Percentiles rank a stretch among this genome's conserved stretches.
Evolutionary conservation across 768 basidiomycete species (phyloP).

Genomic region (Heimioporus sp.): DNA sequence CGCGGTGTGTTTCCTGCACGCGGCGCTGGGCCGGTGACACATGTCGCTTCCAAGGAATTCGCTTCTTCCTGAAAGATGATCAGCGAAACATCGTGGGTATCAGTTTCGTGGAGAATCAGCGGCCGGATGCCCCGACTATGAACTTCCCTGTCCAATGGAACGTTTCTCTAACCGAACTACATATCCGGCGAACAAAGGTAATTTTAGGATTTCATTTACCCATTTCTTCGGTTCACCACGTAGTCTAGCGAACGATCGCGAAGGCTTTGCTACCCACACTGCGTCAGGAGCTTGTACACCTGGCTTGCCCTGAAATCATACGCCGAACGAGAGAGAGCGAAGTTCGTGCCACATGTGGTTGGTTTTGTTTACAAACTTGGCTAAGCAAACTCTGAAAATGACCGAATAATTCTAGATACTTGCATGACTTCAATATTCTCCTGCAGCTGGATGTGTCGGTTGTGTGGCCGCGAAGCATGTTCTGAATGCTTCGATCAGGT

Average conservation of each 20-base stretch:
- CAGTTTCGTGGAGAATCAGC: slow-evolving; percentile 66
- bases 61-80: slow-evolving; percentile 67
- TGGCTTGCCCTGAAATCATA: slow-evolving; percentile 56
- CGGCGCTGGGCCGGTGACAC: slow-evolving; percentile 88
- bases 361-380: slow-evolving; percentile 22
- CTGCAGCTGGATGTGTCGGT: slow-evolving; percentile 86
- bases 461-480: slow-evolving; percentile 89
- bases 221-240: slow-evolving; percentile 11
- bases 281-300: slow-evolving; percentile 60
- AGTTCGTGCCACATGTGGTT: slow-evolving; percentile 84
- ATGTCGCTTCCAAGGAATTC: slow-evolving; percentile 83
- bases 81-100: slow-evolving; percentile 60
- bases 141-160: slow-evolving; percentile 69
- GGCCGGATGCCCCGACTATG: slow-evolving; percentile 57
- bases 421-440: slow-evolving; percentile 94
- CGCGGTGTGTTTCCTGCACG: slow-evolving; percentile 80
- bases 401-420: slow-evolving; percentile 56
- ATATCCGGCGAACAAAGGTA: slow-evolving; percentile 65
- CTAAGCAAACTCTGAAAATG: slow-evolving; percentile 7
- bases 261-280: slow-evolving; percentile 66
- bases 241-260: slow-evolving; percentile 60
- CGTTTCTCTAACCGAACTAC: slow-evolving; percentile 44
- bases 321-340: slow-evolving; percentile 76
- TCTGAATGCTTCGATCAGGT: slow-evolving; percentile 78
- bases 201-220: slow-evolving; percentile 1